Evolutionary conservation across 108 stramenopile species (phyloP), one percentile per base, ranked within the genome.

Genomic region (Cyclostephanos invisitatus): DNA sequence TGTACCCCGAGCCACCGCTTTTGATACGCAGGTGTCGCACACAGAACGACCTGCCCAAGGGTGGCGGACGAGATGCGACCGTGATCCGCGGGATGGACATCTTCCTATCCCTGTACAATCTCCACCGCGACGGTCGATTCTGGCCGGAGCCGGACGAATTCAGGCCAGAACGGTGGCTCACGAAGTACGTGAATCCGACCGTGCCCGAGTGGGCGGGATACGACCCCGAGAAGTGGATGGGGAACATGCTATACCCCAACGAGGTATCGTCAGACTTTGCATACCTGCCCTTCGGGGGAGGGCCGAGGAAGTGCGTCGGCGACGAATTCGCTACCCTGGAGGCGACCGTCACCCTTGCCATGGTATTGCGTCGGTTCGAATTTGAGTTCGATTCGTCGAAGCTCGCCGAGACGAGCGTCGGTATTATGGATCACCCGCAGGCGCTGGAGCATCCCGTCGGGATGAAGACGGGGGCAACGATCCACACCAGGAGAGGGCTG

Each of bases 241-340:
- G 78, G 63, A 37, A 79, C 11, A 85, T 83, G 60, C 81, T 98
- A 17, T 98, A 97, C 61, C 98, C 98, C 7, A 98, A 94, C 66
- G 98, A 98, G 70, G 64, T 93, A 37, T 83, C 93, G 10, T 83
- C 96, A 3, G 96, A 98, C 70, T 97, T 89, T 73, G 95, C 94
- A 35, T 97, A 76, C 76, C 68, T 96, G 15, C 94, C 95, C 22
- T 96, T 96, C 67, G 96, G 96, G 53, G 98, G 91, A 22, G 98
- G 98, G 8, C 84, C 93, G 48, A 86, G 98, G 38, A 98, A 97
- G 76, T 98, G 98, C 72, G 90, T 98, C 14, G 98, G 98, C 3
- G 98, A 98, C 74, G 94, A 98, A 62, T 98, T 98, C 76, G 98
- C 98, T 5, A 80, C 87, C 15, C 77, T 98, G 77, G 98, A 98